Conservation (phyloP, 1,284 basidiomycete genomes). For the Cryptococcus hybrid region DNA sequence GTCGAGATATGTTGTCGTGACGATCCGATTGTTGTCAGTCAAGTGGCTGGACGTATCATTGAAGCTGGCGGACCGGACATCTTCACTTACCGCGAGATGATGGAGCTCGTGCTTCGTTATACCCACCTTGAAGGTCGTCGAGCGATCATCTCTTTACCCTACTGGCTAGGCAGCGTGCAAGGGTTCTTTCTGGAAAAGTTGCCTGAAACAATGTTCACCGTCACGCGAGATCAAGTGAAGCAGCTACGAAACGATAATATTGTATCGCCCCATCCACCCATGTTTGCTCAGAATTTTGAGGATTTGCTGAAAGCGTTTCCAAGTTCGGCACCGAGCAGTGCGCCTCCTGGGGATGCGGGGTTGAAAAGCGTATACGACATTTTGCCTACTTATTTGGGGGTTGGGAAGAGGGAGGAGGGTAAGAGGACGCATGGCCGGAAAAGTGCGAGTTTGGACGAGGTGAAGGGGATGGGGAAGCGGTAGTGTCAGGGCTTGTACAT, state of each 20-base stretch:
- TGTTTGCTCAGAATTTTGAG: slow-evolving; percentile 52
- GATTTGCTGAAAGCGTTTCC: slow-evolving; percentile 51
- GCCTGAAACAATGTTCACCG: slow-evolving; percentile 63
- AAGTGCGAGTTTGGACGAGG: slow-evolving; percentile 14
- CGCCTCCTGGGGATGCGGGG: slow-evolving; percentile 30
- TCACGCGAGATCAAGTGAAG: slow-evolving; percentile 64
- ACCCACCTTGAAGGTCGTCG: slow-evolving; percentile 53
- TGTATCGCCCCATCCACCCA: slow-evolving; percentile 48
- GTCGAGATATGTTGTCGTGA: slow-evolving; percentile 60
- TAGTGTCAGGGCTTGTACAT: no score
- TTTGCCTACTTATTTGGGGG: slow-evolving; percentile 59
- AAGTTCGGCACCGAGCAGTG: slow-evolving; percentile 34
- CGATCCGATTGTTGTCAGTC: slow-evolving; percentile 47
- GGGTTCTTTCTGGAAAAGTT: slow-evolving; percentile 62
- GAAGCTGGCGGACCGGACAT: slow-evolving; percentile 68
- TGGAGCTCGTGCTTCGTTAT: slow-evolving; percentile 61
- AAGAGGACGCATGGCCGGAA: slow-evolving; percentile 42
- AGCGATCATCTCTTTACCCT: slow-evolving; percentile 63
- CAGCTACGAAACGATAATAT: slow-evolving; percentile 63
- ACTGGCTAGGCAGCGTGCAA: slow-evolving; percentile 60
- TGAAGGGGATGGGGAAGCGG: neutral
- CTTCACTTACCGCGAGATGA: slow-evolving; percentile 63
- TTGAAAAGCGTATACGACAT: slow-evolving; percentile 58
- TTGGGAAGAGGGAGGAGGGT: slow-evolving; percentile 22
- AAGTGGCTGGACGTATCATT: slow-evolving; percentile 59